A percentile compares a stretch with the other conserved stretches of the same genome.
Evolutionary conservation across 2,329 filamentous ascomycete species (phyloP).

Genomic region (Aureobasidium musti): DNA sequence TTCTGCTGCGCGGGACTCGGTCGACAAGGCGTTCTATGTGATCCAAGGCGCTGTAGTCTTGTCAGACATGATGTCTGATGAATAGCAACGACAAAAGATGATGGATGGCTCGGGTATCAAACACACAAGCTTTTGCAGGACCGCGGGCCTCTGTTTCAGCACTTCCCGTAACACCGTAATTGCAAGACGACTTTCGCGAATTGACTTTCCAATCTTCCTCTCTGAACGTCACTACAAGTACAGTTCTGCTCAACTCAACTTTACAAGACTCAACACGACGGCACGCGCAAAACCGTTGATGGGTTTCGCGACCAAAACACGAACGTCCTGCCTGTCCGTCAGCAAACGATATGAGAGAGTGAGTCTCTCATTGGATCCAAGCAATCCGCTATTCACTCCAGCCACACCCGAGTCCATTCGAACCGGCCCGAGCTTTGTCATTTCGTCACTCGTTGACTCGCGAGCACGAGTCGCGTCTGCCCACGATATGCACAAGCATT

Average conservation of each 20-base stretch:
- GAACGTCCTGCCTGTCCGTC: background rate
- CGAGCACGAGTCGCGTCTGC: constrained; percentile 7
- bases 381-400: constrained; percentile 6
- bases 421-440: background rate
- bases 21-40: background rate
- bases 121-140: constrained; percentile 24
- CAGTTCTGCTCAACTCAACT: background rate
- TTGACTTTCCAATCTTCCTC: background rate
- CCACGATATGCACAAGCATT: background rate
- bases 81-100: background rate
- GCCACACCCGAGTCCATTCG: background rate
- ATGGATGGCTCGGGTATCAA: background rate
- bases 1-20: background rate
- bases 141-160: constrained; percentile 12
- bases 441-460: constrained; percentile 4
- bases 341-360: background rate
- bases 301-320: constrained; percentile 6
- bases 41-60: background rate
- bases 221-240: background rate
- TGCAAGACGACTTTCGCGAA: background rate
- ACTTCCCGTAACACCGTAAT: constrained; percentile 11
- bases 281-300: constrained; percentile 8
- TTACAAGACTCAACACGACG: background rate
- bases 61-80: constrained; percentile 5
- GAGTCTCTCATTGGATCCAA: constrained; percentile 1